Base-by-base conservation (phyloP, 176 grass and related monocot genomes). In the Oropetium thomaeum region DNA sequence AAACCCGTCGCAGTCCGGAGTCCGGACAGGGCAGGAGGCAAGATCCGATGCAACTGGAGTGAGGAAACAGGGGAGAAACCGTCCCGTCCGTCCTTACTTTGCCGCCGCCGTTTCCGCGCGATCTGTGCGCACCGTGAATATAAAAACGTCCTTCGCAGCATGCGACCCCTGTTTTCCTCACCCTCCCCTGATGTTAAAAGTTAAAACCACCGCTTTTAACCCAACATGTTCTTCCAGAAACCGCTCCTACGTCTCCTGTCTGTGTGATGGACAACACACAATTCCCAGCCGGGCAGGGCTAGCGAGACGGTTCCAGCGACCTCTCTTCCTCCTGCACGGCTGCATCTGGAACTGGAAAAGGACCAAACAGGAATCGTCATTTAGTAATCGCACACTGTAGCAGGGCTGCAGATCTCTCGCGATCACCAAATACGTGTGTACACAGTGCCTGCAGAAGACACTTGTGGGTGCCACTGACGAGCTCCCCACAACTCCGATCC, bases 351-450 rank as follows among this genome's bases (percentile, higher is more conserved):
- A 3, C 30, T n/a, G 75, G 61, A 53, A 77, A 58, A 19, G 12
- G 77, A 70, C 53, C 20, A 5, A 27, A 65, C 59, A 3, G 8
- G 5, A 62, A 7, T 1, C 1, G 4, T 11, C 51, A 59, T 42
- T 27, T 19, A 41, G 4, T 12, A 31, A 61, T 1, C 25, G 3
- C 1, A 39, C 0, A 30, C 55, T 32, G 58, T 47, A 22, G 73
- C 20, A 12, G 35, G 14, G 27, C n/a, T 34, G 20, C 57, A 45
- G 6, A 30, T 62, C 41, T 62, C 53, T 15, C 52, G 0, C 52
- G 0, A 44, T 76, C 77, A 44, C 55, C 59, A 19, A 4, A 41
- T 57, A 79, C 48, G 72, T 71, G 84, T 77, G 77, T 16, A 29
- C 45, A 71, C 72, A 40, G 47, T 54, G 40, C 27, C 27, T 58